Conservation (phyloP, 2,329 filamentous ascomycete species). For the Aspergillus latus region DNA sequence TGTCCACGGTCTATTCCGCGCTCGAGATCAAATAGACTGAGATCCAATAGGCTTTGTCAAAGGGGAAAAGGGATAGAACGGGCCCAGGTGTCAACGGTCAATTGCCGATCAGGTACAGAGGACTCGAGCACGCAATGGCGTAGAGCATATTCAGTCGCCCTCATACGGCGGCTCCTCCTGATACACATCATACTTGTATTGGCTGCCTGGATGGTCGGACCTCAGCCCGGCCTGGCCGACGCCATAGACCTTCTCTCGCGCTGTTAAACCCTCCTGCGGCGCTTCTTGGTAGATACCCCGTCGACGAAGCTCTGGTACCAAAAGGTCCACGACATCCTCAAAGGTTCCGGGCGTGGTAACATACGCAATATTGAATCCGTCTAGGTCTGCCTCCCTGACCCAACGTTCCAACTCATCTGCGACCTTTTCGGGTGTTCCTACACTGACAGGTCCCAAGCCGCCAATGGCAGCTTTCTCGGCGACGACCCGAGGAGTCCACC, state of each 20-base stretch:
- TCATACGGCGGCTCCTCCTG: constrained; percentile 46
- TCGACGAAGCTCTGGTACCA: constrained; percentile 50
- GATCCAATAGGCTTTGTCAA: background rate
- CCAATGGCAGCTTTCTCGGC: constrained; percentile 51
- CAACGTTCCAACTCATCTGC: constrained; percentile 52
- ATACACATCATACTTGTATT: constrained; percentile 64
- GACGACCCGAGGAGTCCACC: constrained; percentile 48
- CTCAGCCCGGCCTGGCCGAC: constrained; percentile 58
- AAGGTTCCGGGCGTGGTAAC: constrained; percentile 54
- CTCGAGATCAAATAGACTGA: no score
- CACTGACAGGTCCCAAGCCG: constrained; percentile 49
- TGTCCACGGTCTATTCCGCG: background rate
- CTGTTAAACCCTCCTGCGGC: constrained; percentile 43
- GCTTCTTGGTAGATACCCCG: constrained; percentile 45
- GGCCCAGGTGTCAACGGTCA: background rate
- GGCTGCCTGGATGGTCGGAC: constrained; percentile 59
- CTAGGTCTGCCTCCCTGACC: constrained; percentile 45
- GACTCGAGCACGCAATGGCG: background rate
- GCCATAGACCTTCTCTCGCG: constrained; percentile 63
- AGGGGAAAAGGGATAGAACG: background rate
- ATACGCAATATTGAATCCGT: constrained; percentile 48
- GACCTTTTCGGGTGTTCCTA: constrained; percentile 49
- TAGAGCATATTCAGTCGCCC: background rate
- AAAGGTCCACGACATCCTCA: constrained; percentile 52
- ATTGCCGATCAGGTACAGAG: background rate